Percentiles rank a stretch among this genome's conserved stretches.
Evolutionary conservation across 345 rosid genomes (phyloP).

Genomic region (Lepidium africanum): DNA sequence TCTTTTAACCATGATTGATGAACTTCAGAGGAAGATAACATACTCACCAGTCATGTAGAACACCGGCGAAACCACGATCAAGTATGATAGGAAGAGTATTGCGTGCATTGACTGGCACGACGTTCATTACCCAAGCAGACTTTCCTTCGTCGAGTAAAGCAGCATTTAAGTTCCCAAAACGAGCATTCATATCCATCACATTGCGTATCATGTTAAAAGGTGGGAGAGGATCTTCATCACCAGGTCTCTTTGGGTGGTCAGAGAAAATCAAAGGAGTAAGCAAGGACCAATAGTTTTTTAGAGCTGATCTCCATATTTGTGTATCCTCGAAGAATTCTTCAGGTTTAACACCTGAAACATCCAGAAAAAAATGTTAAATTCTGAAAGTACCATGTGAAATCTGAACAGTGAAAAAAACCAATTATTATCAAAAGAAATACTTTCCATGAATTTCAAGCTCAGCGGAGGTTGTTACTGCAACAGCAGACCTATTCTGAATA

Average conservation of each 20-base stretch:
- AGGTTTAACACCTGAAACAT: constrained; percentile 53
- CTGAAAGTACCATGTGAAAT: background rate
- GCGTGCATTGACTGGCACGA: constrained; percentile 67
- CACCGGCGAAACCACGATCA: constrained; percentile 88
- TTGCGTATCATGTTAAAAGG: constrained; percentile 96
- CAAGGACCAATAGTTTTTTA: constrained; percentile 88
- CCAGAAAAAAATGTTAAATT: background rate
- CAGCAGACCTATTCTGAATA: constrained; percentile 71
- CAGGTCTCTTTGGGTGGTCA: constrained; percentile 99
- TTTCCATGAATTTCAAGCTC: constrained; percentile 84
- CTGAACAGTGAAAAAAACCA: background rate
- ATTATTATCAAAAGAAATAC: constrained; percentile 29
- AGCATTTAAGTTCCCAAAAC: constrained; percentile 71
- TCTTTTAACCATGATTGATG: background rate
- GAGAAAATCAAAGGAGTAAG: constrained; percentile 94
- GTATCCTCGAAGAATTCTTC: constrained; percentile 72
- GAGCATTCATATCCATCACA: constrained; percentile 99
- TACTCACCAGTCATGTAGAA: constrained; percentile 87
- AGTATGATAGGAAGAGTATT: constrained; percentile 83
- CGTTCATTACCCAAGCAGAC: constrained; percentile 94
- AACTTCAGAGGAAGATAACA: background rate
- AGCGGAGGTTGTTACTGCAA: constrained; percentile 40
- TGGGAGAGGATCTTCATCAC: constrained; percentile 95
- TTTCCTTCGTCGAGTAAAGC: constrained; percentile 70
- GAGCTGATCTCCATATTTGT: constrained; percentile 66